Base-by-base conservation (phyloP, 352 stramenopile species). In the Phytophthora europaea region DNA sequence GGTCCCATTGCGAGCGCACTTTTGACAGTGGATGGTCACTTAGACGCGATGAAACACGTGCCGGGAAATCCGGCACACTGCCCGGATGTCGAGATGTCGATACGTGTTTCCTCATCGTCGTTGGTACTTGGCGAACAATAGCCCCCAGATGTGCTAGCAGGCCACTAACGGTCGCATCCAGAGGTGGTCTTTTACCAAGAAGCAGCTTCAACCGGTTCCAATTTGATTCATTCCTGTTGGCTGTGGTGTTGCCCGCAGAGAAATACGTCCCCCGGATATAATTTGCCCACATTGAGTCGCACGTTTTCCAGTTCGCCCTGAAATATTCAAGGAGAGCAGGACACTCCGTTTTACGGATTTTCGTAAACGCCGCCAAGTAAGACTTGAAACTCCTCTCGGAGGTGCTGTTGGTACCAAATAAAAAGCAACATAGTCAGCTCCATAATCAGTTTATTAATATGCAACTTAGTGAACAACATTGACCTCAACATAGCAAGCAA, bases 151-250 rank as follows among this genome's bases (percentile, higher is more conserved):
- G 62, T 1, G 23, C 18, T 40, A 65, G 58, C 28, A 7, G 28
- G 0, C 28, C 28, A 7, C 3, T 31, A 31, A 31, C 57, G 1
- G 52, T 73, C 2, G 52, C 66, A 23, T 73, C 62, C 0, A 70
- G 40, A 4, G 53, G 50, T 2, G 72, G 26, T 3, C 59, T 50
- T 22, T 64, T 59, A 1, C 63, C 56, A 6, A 71, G 22, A 7
- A 74, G 51, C 1, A 70, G 18, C 53, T 80, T 80, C 4, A 80
- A 16, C 13, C 72, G 60, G 15, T 77, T 73, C 40, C 60, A 74
- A 20, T 77, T 80, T 5, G 47, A 47, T 47, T 77, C 59, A 13
- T 77, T 72, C 2, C 63, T 38, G 23, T 80, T 80, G 18, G 68
- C 71, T 4, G 68, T 80, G 3, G 63, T 73, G 16, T 73, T 74